Base-by-base conservation (phyloP, 2,329 filamentous ascomycete species). In the Aspergillus spinulosporus region DNA sequence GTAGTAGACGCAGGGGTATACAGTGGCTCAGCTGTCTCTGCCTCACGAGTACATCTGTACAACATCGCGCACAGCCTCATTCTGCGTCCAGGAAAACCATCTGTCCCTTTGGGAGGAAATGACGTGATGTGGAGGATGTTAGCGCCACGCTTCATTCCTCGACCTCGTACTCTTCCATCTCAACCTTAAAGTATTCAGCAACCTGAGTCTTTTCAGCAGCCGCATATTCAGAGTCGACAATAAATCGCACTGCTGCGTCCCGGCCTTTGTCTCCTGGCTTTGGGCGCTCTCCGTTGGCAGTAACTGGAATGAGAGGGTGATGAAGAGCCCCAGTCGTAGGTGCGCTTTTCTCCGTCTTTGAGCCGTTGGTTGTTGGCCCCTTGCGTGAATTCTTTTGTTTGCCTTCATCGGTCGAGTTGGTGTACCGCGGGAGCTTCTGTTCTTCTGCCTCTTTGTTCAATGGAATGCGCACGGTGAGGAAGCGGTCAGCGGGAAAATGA, bases 171-270 rank as follows among this genome's bases (percentile, higher is more conserved):
- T 89, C 86, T 62, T 96, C 90, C 26, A 92, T 84, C 68, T 95
- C 90, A 42, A 89, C 79, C 68, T 83, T 84, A 68, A 88, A 90
- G 71, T 87, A 92, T 49, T 82, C 79, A 3, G 81, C 80, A 1
- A 92, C 88, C 9, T 82, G 80, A 11, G 82, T 80, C 64, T 85
- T 84, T 74, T 99, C 94, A 12, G 81, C 80, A 46, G 83, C 82
- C 1, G 92, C 92, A 49, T 88, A 83, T 53, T 88, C 87, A 0
- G 87, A 84, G 62, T 96, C 89, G 48, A 97, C 87, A 74, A 97
- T 90, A 72, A 96, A 97, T 5, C 94, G 84, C 62, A 95, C 85
- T 0, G 93, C 96, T 5, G 89, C 89, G 21, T 90, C 88, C 32
- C 78, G 75, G 5, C 80, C 77, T 9, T 75, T 70, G 57, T 80